Base-by-base conservation (phyloP, 2,329 filamentous ascomycete species). In the Sarocladium brachiariae region DNA sequence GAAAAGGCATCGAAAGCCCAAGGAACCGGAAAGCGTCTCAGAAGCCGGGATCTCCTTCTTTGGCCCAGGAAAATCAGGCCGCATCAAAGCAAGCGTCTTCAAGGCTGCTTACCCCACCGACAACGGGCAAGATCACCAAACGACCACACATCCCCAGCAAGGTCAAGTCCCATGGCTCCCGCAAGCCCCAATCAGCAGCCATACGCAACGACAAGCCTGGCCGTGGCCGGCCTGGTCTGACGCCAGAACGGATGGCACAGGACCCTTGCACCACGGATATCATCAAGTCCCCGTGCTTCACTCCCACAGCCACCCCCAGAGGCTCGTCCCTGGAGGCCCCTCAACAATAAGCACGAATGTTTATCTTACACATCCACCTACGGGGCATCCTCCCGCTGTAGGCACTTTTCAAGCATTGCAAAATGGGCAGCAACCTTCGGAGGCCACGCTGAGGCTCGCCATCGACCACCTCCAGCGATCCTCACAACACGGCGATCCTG, bases 371-470 rank as follows among this genome's bases (percentile, higher is more conserved):
- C 19, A 19, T n/a, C 43, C 43, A 19, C 11, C 43, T 9, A 4
- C n/a, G 25, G 31, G 43, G 43, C 43, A 47, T 4, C 24, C 25
- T 4, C 24, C 43, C 27, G 25, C 14, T 5, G 18, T 47, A 9
- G 43, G 27, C 24, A 5, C 25, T 13, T 18, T 3, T 33, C 27
- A 10, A 3, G 25, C 43, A 6, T 4, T 47, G 19, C 43, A 47
- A 33, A 47, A 47, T 25, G 43, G 43, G 13, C 24, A 18, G 18
- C 43, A 18, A 25, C 43, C 43, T 31, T 47, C 80, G 2, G 78
- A 86, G 54, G 76, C 74, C 2, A 77, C 87, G 59, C 71, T 89
- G 14, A 72, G 76, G 50, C 68, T 76, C 18, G 85, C 89, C 73
- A 67, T 89, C 14, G 74, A 80, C 51, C 75, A 78, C 0, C 63